Evolutionary conservation across 2,329 filamentous ascomycete genomes (phyloP).

Genomic region (Zelopaecilomyces penicillatus): DNA sequence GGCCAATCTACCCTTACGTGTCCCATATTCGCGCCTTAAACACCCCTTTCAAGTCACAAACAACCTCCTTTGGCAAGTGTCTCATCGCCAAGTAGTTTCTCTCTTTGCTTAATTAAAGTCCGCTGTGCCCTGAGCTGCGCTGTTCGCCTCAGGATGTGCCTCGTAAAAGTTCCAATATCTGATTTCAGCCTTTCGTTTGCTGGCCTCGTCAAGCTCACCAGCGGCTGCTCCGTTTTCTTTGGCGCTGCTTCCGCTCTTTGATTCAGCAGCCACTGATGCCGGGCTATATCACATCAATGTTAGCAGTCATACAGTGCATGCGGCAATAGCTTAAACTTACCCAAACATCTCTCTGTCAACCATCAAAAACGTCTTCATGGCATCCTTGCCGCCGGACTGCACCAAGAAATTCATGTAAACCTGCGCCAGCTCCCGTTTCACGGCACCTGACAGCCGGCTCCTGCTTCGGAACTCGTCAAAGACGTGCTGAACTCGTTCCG

Average conservation of each 20-base stretch:
- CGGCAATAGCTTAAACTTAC: constrained; percentile 32
- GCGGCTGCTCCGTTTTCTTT: constrained; percentile 39
- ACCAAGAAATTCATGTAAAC: constrained; percentile 78
- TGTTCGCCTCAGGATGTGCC: constrained; percentile 37
- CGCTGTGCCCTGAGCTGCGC: constrained; percentile 40
- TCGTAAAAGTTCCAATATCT: constrained; percentile 46
- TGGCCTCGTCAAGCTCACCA: constrained; percentile 43
- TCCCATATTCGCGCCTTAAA: constrained; percentile 5
- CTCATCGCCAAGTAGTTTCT: not conserved
- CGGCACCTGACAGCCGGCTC: constrained; percentile 57
- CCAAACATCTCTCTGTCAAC: constrained; percentile 85
- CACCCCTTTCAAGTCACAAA: constrained; percentile 1
- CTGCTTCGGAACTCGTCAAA: constrained; percentile 66
- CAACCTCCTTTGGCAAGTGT: constrained; percentile 1
- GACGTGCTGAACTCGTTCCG: constrained; percentile 70
- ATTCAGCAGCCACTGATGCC: constrained; percentile 12
- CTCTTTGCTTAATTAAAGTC: constrained; percentile 39
- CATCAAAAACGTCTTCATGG: constrained; percentile 76
- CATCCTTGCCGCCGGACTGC: constrained; percentile 70
- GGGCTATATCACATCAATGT: constrained; percentile 12
- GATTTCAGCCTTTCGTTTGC: constrained; percentile 42
- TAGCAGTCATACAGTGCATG: not conserved
- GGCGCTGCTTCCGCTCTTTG: constrained; percentile 12
- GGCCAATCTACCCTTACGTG: not conserved
- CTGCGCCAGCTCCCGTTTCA: constrained; percentile 67